Evolutionary conservation across 208 protist species (phyloP), one percentile per base, ranked within the genome.

Genomic region (Trypanosoma rangeli): DNA sequence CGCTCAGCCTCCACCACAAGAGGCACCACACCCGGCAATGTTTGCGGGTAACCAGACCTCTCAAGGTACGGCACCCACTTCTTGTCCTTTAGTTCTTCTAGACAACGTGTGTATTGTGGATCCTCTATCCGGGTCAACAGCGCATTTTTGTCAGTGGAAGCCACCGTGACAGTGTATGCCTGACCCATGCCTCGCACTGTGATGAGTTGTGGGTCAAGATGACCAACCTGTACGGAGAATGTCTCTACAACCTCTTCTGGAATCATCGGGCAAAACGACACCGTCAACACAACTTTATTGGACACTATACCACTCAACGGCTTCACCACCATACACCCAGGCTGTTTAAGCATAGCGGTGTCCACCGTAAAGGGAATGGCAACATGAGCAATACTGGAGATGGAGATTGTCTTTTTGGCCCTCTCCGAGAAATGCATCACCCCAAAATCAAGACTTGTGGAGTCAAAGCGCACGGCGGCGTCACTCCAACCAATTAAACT

Each of bases 191-290:
- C 95, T 12, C 44, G 49, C 3, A 98, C 83, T 35, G 59, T 73
- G 58, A 99, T 89, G 8, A 70, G 70, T 60, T 97, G 85, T 26
- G 96, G 92, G 64, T 98, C 93, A n/a, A 97, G 94, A 78, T 98
- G 94, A 15, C 92, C 94, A 15, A 98, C 90, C 57, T 93, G 85
- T 9, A 98, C 73, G 56, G 61, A 80, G 63, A 98, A 90, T 12
- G 65, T 73, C 57, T 98, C 95, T 31, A 85, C 62, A 28, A 97
- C 73, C 22, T 78, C 77, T 53, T 97, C 93, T 24, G 97, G 97
- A 24, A 97, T 73, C 12, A 81, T 68, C 1, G 97, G 94, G 5
- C 54, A 74, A 63, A 97, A 96, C 10, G 71, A 87, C 1, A 98
- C 84, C 16, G 72, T 67, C 37, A 96, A 63, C 42, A 87, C 83